Evolutionary conservation across 495 filamentous ascomycete genomes (phyloP).

Genomic region (Parmelia sp.): DNA sequence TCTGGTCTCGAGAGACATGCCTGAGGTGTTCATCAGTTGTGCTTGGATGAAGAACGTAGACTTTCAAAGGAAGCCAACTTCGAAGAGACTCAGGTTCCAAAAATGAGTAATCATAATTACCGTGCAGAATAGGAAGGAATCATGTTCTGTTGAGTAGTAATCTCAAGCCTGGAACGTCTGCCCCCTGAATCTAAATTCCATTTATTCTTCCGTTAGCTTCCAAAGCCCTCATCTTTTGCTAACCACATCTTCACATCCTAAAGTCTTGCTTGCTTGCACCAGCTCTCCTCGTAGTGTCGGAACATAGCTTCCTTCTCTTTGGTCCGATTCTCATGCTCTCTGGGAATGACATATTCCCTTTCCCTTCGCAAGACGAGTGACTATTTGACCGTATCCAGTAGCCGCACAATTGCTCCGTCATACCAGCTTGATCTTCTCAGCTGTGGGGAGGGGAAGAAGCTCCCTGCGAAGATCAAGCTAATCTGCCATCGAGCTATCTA

Average conservation of each 20-base stretch:
- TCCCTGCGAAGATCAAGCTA: conserved; percentile 49
- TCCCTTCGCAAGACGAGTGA: conserved; percentile 17
- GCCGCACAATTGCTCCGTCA: conserved; percentile 42
- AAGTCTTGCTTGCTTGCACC: no score
- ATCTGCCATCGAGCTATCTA: conserved; percentile 37
- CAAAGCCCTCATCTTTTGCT: background rate
- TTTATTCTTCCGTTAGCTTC: background rate
- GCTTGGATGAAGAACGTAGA: background rate
- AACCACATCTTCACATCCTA: conserved; percentile 30
- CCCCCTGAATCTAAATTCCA: conserved; percentile 5
- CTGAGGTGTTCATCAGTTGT: background rate
- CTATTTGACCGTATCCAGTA: conserved; percentile 24
- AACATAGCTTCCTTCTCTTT: conserved; percentile 4
- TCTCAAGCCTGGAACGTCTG: conserved; percentile 1
- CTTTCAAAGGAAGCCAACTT: background rate
- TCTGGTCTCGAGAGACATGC: background rate
- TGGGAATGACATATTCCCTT: conserved; percentile 1
- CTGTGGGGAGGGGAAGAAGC: conserved; percentile 58
- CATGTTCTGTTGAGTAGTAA: conserved; percentile 5
- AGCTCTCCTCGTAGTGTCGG: conserved; percentile 35
- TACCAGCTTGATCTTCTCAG: conserved; percentile 45
- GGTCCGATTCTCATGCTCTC: conserved; percentile 11
- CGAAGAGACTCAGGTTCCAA: background rate
- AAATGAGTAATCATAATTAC: background rate
- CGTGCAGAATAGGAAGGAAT: background rate